A percentile compares a stretch with the other conserved stretches of the same genome.
Conservation (phyloP, 306 rosid species). For the Medicago ruthenica region DNA sequence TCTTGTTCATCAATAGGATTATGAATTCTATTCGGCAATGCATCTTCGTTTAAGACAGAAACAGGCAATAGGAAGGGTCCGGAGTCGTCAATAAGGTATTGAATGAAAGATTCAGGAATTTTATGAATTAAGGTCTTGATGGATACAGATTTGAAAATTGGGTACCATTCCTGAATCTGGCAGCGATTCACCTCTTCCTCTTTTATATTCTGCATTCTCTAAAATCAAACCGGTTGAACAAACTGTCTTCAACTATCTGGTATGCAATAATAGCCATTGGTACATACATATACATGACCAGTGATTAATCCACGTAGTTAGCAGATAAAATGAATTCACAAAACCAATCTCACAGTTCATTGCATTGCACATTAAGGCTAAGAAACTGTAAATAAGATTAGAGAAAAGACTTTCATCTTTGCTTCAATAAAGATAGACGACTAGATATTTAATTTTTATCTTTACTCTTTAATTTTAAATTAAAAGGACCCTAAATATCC, state of each 20-base stretch:
- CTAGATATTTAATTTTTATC: too few relatives aligned
- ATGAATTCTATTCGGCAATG: conserved; percentile 10
- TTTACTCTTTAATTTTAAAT: too few relatives aligned
- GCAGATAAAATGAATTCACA: not conserved
- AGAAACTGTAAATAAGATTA: not conserved
- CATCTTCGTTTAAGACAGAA: conserved; percentile 7
- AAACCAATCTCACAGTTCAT: not conserved
- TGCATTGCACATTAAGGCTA: not conserved
- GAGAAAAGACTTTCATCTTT: not conserved
- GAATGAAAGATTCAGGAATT: conserved; percentile 15
- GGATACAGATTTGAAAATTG: not conserved
- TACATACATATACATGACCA: too few relatives aligned
- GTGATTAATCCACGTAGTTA: not conserved
- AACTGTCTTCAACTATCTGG: not conserved
- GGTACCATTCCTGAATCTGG: not conserved
- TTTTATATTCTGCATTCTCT: conserved; percentile 1
- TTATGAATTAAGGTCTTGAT: not conserved
- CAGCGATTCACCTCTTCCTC: conserved; percentile 17
- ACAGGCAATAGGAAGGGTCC: not conserved
- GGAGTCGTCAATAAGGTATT: not conserved
- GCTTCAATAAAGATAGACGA: too few relatives aligned
- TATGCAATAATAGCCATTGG: not conserved
- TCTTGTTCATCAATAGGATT: conserved; percentile 13
- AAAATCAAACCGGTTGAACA: not conserved
- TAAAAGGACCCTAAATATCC: not conserved